Percentiles rank a stretch among this genome's conserved stretches.
Conservation (phyloP, 805 yeast genomes). For the Nakazawaea ambrosiae region DNA sequence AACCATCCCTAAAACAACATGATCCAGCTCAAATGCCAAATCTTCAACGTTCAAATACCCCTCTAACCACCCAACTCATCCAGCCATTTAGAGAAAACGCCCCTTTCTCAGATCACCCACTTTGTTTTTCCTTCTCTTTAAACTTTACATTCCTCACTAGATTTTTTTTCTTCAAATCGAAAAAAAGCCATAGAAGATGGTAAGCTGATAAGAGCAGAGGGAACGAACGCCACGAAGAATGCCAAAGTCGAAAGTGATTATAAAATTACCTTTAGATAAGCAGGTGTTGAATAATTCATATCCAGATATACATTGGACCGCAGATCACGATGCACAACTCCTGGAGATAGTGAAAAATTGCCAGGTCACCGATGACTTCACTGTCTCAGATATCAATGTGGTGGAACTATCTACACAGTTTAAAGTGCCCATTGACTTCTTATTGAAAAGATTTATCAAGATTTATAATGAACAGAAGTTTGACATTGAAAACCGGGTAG, state of each 20-base stretch:
- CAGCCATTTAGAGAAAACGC: too few relatives aligned
- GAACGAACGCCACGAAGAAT: too few relatives aligned
- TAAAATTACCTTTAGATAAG: constrained; percentile 8
- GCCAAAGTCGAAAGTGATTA: constrained; percentile 1
- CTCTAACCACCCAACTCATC: too few relatives aligned
- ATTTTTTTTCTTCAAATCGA: not conserved
- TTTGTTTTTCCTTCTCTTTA: too few relatives aligned
- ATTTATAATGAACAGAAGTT: constrained; percentile 5
- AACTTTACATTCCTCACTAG: not conserved
- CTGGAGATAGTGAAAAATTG: not conserved
- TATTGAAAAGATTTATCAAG: constrained; percentile 5
- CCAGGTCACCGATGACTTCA: not conserved
- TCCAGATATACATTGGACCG: constrained; percentile 5
- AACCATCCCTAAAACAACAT: too few relatives aligned
- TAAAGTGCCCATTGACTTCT: constrained; percentile 9
- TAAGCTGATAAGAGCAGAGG: not conserved
- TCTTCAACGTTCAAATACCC: too few relatives aligned
- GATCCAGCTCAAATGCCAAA: too few relatives aligned
- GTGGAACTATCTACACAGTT: constrained; percentile 3
- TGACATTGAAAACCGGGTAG: not conserved
- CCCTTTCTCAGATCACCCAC: too few relatives aligned
- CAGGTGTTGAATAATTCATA: constrained; percentile 8
- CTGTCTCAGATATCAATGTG: constrained; percentile 1
- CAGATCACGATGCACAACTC: constrained; percentile 2
- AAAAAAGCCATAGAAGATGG: not conserved